Evolutionary conservation across 176 grass and related monocot species (phyloP).

Genomic region (Elaeis guineensis): DNA sequence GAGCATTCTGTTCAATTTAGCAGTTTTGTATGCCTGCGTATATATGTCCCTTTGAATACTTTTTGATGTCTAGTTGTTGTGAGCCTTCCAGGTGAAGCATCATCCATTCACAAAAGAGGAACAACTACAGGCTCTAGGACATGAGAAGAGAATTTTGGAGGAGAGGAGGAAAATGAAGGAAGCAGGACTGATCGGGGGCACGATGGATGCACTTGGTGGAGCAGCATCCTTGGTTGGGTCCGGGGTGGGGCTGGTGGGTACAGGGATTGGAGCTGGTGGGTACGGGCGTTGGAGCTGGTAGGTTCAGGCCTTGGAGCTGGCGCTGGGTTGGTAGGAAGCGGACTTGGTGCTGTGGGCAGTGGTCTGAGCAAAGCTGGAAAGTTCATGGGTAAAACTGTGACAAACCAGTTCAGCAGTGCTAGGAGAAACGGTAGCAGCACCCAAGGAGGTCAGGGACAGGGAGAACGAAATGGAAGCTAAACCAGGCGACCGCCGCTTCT

Average conservation of each 20-base stretch:
- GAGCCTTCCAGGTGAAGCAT: conserved; percentile 40
- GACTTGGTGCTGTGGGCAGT: conserved; percentile 59
- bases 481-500: too few species aligned
- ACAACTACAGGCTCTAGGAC: conserved; percentile 53
- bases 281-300: neutral
- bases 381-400: conserved; percentile 63
- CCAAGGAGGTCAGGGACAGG: conserved; percentile 3
- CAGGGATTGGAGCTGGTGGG: too few species aligned
- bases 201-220: conserved; percentile 48
- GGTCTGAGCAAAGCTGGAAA: conserved; percentile 71
- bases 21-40: too few species aligned
- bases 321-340: conserved; percentile 35
- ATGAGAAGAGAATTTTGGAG: conserved; percentile 70
- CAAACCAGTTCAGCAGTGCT: conserved; percentile 59
- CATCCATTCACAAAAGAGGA: conserved; percentile 71
- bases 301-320: conserved; percentile 52
- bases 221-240: conserved; percentile 61
- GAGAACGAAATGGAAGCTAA: neutral
- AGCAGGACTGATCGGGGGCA: conserved; percentile 45
- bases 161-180: conserved; percentile 65
- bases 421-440: conserved; percentile 43
- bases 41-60: too few species aligned
- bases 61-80: neutral
- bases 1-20: too few species aligned
- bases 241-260: conserved; percentile 50